Base-by-base conservation (phyloP, 768 basidiomycete species). In the Pleurotus ostreatus region DNA sequence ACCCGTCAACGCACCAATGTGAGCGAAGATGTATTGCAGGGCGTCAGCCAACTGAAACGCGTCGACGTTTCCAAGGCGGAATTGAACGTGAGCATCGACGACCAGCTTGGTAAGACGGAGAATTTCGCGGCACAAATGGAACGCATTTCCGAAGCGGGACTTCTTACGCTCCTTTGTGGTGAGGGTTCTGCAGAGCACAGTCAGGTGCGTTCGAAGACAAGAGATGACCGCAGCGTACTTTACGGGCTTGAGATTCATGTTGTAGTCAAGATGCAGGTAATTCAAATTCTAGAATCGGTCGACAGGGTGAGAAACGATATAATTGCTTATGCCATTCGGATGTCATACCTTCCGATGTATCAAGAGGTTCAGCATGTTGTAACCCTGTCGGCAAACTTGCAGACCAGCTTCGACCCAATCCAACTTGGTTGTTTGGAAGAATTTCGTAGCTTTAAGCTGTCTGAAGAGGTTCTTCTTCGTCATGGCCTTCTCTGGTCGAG, bases 161-260 rank as follows among this genome's bases (percentile, higher is more conserved):
- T 98, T 98, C 75, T 99, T 99, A 51, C 97, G 90, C 74, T 99
- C 97, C 72, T 99, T 99, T 15, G 97, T 99, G 8, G 97, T 99
- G 44, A 99, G 75, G 1, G 97, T 99, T 79, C 89, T 92, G 68
- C 63, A 74, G 38, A 46, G n/a, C 41, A 53, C 60, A 16, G 55
- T 22, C 25, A 58, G 6, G 60, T 15, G 4, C 12, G 6, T 2
- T 0, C 16, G 11, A 43, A 16, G 7, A n/a, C 18, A 15, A 6
- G 13, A 12, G 23, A 22, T 56, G 9, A n/a, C 18, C 38, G 6
- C n/a, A 68, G 4, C 80, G 51, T 65, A 83, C 84, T 92, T 92
- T 59, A 92, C 91, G 12, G 95, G 95, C 77, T 99, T 98, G 78
- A 99, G 71, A 72, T 98, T 98, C 91, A 98, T 89, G 76, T 97